Percentiles rank a stretch among this genome's conserved stretches.
Conservation (phyloP, 768 basidiomycete genomes). For the Podaxis sp. region DNA sequence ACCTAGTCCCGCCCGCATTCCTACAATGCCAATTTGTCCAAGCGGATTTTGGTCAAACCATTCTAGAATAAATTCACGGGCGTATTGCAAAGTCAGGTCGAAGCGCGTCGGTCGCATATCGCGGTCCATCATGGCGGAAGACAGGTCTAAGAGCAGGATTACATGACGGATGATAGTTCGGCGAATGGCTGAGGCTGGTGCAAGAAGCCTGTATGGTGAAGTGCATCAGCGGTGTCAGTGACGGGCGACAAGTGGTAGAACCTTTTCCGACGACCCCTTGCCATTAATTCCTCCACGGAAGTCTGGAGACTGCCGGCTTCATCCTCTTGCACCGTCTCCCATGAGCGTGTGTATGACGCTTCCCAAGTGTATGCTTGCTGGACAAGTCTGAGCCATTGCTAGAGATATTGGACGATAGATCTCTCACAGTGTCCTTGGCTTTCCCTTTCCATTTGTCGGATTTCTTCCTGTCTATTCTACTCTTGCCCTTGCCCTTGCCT, state of each 20-base stretch:
- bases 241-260: slow-evolving; percentile 29
- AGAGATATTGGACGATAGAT: slow-evolving; percentile 7
- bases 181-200: slow-evolving; percentile 84
- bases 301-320: slow-evolving; percentile 88
- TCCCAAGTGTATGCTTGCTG: slow-evolving; percentile 95
- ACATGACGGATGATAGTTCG: slow-evolving; percentile 96
- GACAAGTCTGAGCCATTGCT: slow-evolving; percentile 3
- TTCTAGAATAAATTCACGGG: slow-evolving; percentile 88
- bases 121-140: slow-evolving; percentile 88
- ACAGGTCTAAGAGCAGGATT: slow-evolving; percentile 89
- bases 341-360: slow-evolving; percentile 89
- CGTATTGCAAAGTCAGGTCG: slow-evolving; percentile 86
- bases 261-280: slow-evolving; percentile 83
- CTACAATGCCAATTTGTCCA: slow-evolving; percentile 94
- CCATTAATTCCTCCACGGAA: slow-evolving; percentile 87
- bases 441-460: slow-evolving; percentile 42
- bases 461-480: slow-evolving; percentile 47
- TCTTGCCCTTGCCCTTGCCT: slow-evolving; percentile 58
- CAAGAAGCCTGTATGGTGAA: slow-evolving; percentile 54
- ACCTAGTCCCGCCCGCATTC: slow-evolving; percentile 87
- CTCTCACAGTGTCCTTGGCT: slow-evolving; percentile 46
- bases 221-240: neutral
- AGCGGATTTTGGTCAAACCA: slow-evolving; percentile 99
- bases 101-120: slow-evolving; percentile 96
- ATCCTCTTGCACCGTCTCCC: slow-evolving; percentile 98